Evolutionary conservation across 2,329 filamentous ascomycete species (phyloP).

Genomic region (Talaromyces sp.): DNA sequence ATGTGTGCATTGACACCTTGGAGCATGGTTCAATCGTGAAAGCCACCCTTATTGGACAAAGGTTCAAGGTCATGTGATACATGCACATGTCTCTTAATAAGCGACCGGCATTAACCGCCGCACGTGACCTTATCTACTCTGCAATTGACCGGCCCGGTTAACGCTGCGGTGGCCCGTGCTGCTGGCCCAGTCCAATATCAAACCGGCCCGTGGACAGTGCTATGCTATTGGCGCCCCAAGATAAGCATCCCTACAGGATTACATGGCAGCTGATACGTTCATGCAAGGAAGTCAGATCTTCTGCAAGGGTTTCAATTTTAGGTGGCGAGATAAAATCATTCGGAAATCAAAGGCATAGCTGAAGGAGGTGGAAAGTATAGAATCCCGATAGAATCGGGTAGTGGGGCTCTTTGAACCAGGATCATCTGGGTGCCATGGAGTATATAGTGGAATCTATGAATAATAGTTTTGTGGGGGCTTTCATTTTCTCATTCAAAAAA

Average conservation of each 20-base stretch:
- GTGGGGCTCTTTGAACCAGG: slow-evolving; percentile 4
- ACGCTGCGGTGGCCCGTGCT: background rate
- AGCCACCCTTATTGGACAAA: too few species aligned
- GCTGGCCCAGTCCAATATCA: background rate
- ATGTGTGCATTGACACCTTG: too few species aligned
- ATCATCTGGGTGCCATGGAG: background rate
- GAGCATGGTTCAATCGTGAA: too few species aligned
- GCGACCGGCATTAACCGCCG: background rate
- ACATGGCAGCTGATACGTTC: background rate
- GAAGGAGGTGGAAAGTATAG: background rate
- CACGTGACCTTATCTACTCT: background rate
- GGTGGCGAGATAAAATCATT: background rate
- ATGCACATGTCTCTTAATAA: too few species aligned
- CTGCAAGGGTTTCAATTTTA: background rate
- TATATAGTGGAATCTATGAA: background rate
- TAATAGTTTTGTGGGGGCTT: background rate
- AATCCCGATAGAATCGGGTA: background rate
- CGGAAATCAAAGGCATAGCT: background rate
- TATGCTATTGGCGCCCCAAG: background rate
- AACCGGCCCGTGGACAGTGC: slow-evolving; percentile 1
- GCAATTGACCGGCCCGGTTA: background rate
- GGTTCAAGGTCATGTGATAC: too few species aligned
- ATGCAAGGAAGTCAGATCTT: background rate
- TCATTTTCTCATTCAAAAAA: background rate
- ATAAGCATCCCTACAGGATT: background rate